Evolutionary conservation across 306 rosid genomes (phyloP), one percentile per base, ranked within the genome.

Genomic region (Cyamopsis tetragonoloba): DNA sequence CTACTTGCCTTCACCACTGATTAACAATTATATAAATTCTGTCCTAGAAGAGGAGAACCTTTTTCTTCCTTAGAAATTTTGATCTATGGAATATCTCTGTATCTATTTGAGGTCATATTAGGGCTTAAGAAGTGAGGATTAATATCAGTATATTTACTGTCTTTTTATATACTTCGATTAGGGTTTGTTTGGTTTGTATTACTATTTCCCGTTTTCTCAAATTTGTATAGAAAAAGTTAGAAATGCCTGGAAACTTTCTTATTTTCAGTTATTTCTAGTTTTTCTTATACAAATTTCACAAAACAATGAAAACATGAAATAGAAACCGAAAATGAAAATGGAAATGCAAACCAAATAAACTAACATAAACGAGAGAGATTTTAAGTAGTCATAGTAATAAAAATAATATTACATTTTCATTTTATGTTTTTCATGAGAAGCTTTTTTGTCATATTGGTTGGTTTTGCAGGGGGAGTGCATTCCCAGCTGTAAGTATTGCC

Each of bases 381-480:
- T n/a, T n/a, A n/a, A n/a, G n/a, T n/a, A n/a, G n/a, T n/a, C n/a
- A n/a, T n/a, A n/a, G n/a, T 6, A 34, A 20, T 10, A 17, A 74
- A 0, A 66, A 34, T 46, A 26, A 19, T 17, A 31, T 15, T 59
- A 3, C n/a, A 13, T 68, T 70, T 44, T 15, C 58, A 28, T 38
- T 59, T 4, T 27, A 27, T 68, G 46, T 13, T 47, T 17, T 30
- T 66, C 11, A 32, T 44, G 37, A 18, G 28, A 12, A 66, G 4
- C 15, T 28, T 37, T 64, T 24, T 15, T 59, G 48, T 49, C 35
- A 64, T 47, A 11, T 30, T 68, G 74, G 65, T 67, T 54, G 73
- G 12, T 48, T 30, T 79, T 72, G 27, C n/a, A 87, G 98, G 96
- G 98, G 93, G 42, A 81, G 96, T 71, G 93, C 96, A 35, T 89